Conservation (phyloP, 2,329 filamentous ascomycete species). For the Teratosphaeria nubilosa region DNA sequence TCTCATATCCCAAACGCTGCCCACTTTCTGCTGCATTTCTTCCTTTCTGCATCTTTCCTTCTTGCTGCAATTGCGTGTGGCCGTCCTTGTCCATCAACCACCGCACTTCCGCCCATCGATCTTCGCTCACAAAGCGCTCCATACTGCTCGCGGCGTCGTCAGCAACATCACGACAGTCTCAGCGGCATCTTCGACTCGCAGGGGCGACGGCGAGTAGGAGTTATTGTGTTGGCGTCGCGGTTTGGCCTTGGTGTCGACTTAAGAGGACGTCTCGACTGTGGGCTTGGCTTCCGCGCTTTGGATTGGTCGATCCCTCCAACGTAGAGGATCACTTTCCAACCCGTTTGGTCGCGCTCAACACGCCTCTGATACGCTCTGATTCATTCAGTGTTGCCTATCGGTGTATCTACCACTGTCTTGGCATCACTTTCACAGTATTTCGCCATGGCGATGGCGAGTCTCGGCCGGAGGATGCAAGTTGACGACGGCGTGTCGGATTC, state of each 20-base stretch:
- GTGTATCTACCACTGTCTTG: conserved; percentile 9
- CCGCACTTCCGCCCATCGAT: conserved; percentile 3
- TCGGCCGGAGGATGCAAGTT: conserved; percentile 9
- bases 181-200: background rate
- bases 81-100: conserved; percentile 2
- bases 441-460: conserved; percentile 9
- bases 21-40: background rate
- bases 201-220: background rate
- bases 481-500: conserved; percentile 9
- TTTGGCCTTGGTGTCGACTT: background rate
- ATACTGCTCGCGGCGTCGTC: background rate
- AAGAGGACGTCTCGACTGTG: background rate
- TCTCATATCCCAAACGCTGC: background rate
- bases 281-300: background rate
- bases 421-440: conserved; percentile 3
- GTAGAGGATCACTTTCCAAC: background rate
- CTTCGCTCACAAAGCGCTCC: background rate
- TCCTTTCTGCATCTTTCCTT: conserved; percentile 4
- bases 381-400: background rate
- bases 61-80: background rate
- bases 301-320: background rate
- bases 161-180: background rate
- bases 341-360: background rate
- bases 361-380: background rate
- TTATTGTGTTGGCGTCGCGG: background rate